These are phyloP conservation scores for Isabelozyma rhagii DNA, from an alignment of 805 yeast species.

Conservation along the genomic window DNA sequence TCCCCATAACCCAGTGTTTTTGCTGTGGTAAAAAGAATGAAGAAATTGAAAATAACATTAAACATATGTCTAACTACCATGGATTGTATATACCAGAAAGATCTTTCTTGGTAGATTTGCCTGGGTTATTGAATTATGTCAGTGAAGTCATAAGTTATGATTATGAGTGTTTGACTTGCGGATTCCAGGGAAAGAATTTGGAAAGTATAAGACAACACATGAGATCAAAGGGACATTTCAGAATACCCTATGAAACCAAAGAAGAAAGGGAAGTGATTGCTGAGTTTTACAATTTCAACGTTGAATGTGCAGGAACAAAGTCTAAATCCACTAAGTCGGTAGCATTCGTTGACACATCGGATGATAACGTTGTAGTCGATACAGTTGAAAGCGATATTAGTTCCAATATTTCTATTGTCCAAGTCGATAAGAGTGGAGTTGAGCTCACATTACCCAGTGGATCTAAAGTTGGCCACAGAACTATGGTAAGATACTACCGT, in stretches of 20 bases:
- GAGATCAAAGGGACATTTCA: conserved; percentile 42
- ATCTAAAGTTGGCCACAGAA: conserved; percentile 74
- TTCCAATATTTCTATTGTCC: conserved; percentile 29
- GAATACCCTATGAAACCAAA: conserved; percentile 41
- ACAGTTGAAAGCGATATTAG: conserved; percentile 13
- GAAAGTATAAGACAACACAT: conserved; percentile 44
- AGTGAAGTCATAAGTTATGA: conserved; percentile 38
- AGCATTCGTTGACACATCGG: conserved; percentile 19
- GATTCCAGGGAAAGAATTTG: conserved; percentile 38
- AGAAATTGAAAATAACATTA: conserved; percentile 52
- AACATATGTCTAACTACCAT: conserved; percentile 43
- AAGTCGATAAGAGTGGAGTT: conserved; percentile 55
- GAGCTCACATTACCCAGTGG: conserved; percentile 79
- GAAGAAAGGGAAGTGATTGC: conserved; percentile 33
- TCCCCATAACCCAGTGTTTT: conserved; percentile 52
- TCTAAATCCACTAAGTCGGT: conserved; percentile 14
- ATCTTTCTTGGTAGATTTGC: conserved; percentile 31
- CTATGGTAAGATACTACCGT: conserved; percentile 66
- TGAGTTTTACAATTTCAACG: conserved; percentile 37
- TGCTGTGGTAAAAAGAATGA: conserved; percentile 50
- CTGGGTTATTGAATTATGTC: conserved; percentile 36
- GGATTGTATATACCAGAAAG: conserved; percentile 47
- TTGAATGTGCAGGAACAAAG: conserved; percentile 11
- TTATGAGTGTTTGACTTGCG: conserved; percentile 43
- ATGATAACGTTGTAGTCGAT: conserved; percentile 8